Conservation (phyloP, 2,329 filamentous ascomycete genomes). For the Sphaerulina musiva region DNA sequence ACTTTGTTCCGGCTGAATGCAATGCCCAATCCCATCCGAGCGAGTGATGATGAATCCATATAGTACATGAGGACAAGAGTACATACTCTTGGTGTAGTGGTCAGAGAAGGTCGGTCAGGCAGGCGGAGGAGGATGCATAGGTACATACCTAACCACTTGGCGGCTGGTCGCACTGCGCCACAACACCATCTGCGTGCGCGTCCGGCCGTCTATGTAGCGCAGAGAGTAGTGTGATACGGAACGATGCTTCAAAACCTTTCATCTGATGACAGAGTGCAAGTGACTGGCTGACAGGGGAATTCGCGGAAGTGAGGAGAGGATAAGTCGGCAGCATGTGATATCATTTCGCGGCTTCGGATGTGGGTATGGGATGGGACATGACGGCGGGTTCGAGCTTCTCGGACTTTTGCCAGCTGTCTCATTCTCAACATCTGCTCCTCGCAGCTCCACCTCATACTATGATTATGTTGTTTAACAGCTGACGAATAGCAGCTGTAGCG, state of each 20-base stretch:
- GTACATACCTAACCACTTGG: not conserved
- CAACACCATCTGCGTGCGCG: not conserved
- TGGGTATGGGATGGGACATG: conserved; percentile 1
- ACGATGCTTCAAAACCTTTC: not conserved
- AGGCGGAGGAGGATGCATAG: no score
- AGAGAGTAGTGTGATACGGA: not conserved
- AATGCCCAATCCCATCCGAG: conserved; percentile 3
- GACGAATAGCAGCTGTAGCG: no score
- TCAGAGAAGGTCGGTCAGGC: no score
- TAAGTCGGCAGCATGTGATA: no score
- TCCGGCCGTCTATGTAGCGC: not conserved
- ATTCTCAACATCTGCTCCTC: not conserved
- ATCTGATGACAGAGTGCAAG: not conserved
- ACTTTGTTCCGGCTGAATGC: not conserved
- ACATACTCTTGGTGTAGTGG: no score
- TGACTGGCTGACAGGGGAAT: not conserved
- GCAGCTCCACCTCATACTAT: not conserved
- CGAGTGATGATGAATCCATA: not conserved
- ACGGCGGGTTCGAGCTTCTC: not conserved
- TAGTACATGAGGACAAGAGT: no score
- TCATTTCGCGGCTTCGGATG: conserved; percentile 4
- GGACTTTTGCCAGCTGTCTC: not conserved
- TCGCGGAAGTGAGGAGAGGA: not conserved
- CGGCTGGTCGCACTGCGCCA: conserved; percentile 1
- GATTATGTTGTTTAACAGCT: no score